Conservation (phyloP, 805 yeast species). For the Sungouiella thailandica region DNA sequence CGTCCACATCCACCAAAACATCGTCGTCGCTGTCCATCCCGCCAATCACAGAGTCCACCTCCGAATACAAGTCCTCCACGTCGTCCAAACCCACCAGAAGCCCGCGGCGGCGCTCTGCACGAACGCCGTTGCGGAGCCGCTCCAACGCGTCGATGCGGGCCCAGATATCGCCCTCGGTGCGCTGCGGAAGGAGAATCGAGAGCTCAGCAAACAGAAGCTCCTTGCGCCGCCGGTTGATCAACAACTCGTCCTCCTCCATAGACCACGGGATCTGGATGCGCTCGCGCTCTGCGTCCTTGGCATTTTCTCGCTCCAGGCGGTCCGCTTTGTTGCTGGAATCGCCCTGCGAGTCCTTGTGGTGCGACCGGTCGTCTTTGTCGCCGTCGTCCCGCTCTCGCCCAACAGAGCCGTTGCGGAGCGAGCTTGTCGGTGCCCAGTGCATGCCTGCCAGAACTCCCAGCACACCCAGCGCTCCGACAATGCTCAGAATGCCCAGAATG, state of each 20-base stretch:
- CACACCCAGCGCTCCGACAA: too few relatives aligned
- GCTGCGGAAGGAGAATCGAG: slow-evolving; percentile 63
- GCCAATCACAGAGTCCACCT: slow-evolving; percentile 37
- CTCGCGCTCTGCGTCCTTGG: slow-evolving; percentile 3
- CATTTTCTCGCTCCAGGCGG: slow-evolving; percentile 1
- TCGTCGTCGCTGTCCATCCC: slow-evolving; percentile 30
- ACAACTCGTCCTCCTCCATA: slow-evolving; percentile 68
- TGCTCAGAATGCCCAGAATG: slow-evolving; percentile 30
- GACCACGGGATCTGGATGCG: slow-evolving; percentile 39
- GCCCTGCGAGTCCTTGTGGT: slow-evolving; percentile 2
- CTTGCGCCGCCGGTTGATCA: slow-evolving; percentile 47
- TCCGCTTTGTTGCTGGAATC: slow-evolving; percentile 2
- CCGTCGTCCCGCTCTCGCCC: slow-evolving; percentile 9
- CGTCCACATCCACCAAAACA: slow-evolving; percentile 36
- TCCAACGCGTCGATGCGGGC: slow-evolving; percentile 45
- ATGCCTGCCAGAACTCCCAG: too few relatives aligned
- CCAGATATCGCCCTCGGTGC: slow-evolving; percentile 72
- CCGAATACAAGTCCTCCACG: slow-evolving; percentile 39
- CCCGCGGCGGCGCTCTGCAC: slow-evolving; percentile 28
- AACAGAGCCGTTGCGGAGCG: slow-evolving; percentile 36
- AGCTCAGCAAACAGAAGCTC: slow-evolving; percentile 70
- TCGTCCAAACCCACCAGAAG: slow-evolving; percentile 39
- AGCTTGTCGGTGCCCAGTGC: too few relatives aligned
- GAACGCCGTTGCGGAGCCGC: slow-evolving; percentile 17
- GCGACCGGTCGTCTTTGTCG: slow-evolving; percentile 5